Conservation (phyloP, 148 eudicot genomes). For the Talinum fruticosum region DNA sequence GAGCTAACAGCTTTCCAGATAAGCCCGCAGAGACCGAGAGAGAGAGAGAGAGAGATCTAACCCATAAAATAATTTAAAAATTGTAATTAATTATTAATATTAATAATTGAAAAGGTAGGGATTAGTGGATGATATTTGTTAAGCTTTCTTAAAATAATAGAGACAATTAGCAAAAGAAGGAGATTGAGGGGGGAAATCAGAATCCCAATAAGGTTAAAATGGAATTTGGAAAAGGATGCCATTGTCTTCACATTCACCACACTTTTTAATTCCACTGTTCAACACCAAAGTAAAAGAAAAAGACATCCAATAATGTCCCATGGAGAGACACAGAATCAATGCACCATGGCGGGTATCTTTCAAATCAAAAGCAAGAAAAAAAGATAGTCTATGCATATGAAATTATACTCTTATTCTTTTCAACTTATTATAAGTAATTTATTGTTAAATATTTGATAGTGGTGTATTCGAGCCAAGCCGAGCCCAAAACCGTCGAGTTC, state of each 20-base stretch:
- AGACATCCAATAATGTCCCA: too few relatives aligned
- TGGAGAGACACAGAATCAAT: conserved; percentile 12
- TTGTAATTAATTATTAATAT: too few relatives aligned
- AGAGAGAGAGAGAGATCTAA: conserved; percentile 9
- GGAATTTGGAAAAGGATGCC: conserved; percentile 16
- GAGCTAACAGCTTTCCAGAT: too few relatives aligned
- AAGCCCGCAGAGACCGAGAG: not conserved
- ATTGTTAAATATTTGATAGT: too few relatives aligned
- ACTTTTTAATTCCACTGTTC: not conserved
- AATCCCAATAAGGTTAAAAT: conserved; percentile 17
- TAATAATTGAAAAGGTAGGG: not conserved
- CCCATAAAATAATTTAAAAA: too few relatives aligned
- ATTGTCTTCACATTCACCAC: conserved; percentile 17
- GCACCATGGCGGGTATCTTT: conserved; percentile 24
- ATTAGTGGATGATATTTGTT: not conserved
- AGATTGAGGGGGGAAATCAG: conserved; percentile 14
- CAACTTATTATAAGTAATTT: too few relatives aligned
- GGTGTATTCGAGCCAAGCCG: too few relatives aligned
- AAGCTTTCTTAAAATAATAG: not conserved
- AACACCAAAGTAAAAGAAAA: not conserved
- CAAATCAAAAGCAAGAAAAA: conserved; percentile 20
- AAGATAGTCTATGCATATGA: not conserved
- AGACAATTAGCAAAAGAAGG: not conserved
- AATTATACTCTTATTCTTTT: too few relatives aligned
- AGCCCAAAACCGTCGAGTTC: too few relatives aligned